Base-by-base conservation (phyloP, 2,329 filamentous ascomycete species). In the Raffaelea deltoideospora region DNA sequence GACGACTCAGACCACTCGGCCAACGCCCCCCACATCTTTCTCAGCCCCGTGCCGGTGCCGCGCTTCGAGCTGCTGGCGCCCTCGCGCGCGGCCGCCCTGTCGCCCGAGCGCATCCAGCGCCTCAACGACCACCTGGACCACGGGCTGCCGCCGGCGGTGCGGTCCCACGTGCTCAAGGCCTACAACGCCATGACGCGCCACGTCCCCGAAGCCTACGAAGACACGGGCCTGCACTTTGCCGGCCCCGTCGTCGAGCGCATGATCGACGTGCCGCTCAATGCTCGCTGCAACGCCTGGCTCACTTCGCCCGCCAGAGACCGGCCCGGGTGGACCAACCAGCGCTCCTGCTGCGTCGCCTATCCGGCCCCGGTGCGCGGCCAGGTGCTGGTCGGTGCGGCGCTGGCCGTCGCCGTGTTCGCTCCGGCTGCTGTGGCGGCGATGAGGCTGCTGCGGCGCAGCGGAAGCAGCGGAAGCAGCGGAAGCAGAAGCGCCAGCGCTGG, bases 281-380 rank as follows among this genome's bases (percentile, higher is more conserved):
- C 63, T 21, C 61, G 64, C 31, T 76, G 72, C 53, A 75, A 75
- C 47, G 53, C 58, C 8, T 55, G 59, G 39, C 48, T 57, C 15
- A 53, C 53, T 4, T 43, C 50, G 14, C 18, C 33, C 3, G 18
- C 28, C 7, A 52, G 52, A 20, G 61, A 60, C 41, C 28, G 31
- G 1, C 17, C 17, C 4, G 29, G 31, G 13, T 27, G 31, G 10
- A 58, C 60, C 1, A 62, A 63, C 44, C 55, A 62, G 39, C 57
- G 60, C 22, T 70, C 68, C 3, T 76, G 71, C 49, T 75, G 70
- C 45, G 60, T 56, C 33, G 53, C 52, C 10, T 66, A 69, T 45
- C 48, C 49, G 9, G 13, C 15, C 6, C 44, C 47, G 4, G 55
- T 52, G 19, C 47, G 52, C 41, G 44, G 60, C 10, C 60, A 66